Conservation (phyloP, 2,329 filamentous ascomycete species). For the Orbilia quercus region DNA sequence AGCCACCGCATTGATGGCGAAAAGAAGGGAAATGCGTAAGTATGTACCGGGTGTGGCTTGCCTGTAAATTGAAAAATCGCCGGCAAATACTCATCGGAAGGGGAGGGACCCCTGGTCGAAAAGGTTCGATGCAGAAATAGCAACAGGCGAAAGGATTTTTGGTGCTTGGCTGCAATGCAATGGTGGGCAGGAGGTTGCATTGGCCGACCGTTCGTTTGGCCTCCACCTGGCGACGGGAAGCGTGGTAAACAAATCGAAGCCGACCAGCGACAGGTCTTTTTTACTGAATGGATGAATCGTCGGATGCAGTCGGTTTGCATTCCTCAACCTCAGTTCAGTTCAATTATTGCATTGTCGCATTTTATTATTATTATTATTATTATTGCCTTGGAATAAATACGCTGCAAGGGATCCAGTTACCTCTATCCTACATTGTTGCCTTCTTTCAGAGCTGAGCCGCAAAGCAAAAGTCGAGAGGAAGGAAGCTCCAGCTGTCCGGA, state of each 20-base stretch:
- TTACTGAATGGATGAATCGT: neutral
- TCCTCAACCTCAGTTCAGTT: conserved; percentile 1
- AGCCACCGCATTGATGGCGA: too few relatives aligned
- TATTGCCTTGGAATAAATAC: neutral
- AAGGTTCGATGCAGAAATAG: conserved; percentile 40
- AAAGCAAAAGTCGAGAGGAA: neutral
- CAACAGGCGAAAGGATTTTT: too few relatives aligned
- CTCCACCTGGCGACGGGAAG: conserved; percentile 24
- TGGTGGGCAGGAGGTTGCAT: neutral
- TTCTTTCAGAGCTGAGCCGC: conserved; percentile 11
- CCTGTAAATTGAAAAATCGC: conserved; percentile 44
- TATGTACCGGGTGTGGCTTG: conserved; percentile 44
- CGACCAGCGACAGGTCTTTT: neutral
- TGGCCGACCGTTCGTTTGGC: conserved; percentile 4
- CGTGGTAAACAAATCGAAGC: conserved; percentile 5
- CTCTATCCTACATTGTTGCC: neutral
- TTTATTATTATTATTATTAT: neutral
- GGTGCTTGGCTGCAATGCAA: conserved; percentile 4
- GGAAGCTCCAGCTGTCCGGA: conserved; percentile 4
- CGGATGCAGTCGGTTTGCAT: conserved; percentile 12
- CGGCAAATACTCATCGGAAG: conserved; percentile 21
- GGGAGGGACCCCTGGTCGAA: conserved; percentile 8
- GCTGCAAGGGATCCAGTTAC: conserved; percentile 5
- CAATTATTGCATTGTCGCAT: too few relatives aligned
- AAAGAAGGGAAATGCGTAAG: too few relatives aligned